Evolutionary conservation across 371 early-diverging fungal genomes (phyloP).

Genomic region (Mucor piriformis): DNA sequence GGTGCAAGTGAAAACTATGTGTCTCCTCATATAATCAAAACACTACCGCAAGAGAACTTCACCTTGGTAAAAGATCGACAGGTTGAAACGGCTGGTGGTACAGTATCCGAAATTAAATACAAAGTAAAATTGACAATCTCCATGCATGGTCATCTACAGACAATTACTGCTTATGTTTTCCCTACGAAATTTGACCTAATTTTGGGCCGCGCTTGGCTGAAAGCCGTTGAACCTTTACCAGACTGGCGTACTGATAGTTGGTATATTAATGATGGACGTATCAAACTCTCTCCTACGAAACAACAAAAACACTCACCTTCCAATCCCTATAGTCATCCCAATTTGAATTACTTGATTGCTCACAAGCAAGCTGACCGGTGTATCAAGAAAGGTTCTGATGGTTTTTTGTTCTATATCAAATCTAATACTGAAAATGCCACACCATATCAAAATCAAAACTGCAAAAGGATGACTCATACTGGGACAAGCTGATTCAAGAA

Average conservation of each 20-base stretch:
- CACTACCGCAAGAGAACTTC: background rate
- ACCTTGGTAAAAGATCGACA: background rate
- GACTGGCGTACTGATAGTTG: conserved; percentile 1
- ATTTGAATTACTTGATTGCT: conserved; percentile 6
- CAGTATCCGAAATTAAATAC: conserved; percentile 1
- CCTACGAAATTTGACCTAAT: conserved; percentile 9
- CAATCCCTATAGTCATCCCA: background rate
- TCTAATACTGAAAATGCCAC: too few relatives aligned
- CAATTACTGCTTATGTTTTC: conserved; percentile 5
- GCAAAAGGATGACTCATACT: background rate
- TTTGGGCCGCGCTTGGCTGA: conserved; percentile 9
- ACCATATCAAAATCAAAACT: too few relatives aligned
- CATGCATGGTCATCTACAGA: background rate
- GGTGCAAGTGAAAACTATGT: conserved; percentile 5
- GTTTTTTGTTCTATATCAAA: background rate
- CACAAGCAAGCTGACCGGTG: conserved; percentile 10
- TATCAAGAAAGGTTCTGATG: conserved; percentile 4
- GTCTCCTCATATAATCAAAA: background rate
- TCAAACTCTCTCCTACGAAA: background rate
- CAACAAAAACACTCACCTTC: background rate
- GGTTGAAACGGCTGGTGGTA: conserved; percentile 13
- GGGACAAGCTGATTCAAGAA: background rate
- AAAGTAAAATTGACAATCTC: background rate
- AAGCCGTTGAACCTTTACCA: background rate
- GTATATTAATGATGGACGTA: conserved; percentile 4